Evolutionary conservation across 2,329 filamentous ascomycete species (phyloP), one percentile per base, ranked within the genome.

Genomic region (Graphium sp.): DNA sequence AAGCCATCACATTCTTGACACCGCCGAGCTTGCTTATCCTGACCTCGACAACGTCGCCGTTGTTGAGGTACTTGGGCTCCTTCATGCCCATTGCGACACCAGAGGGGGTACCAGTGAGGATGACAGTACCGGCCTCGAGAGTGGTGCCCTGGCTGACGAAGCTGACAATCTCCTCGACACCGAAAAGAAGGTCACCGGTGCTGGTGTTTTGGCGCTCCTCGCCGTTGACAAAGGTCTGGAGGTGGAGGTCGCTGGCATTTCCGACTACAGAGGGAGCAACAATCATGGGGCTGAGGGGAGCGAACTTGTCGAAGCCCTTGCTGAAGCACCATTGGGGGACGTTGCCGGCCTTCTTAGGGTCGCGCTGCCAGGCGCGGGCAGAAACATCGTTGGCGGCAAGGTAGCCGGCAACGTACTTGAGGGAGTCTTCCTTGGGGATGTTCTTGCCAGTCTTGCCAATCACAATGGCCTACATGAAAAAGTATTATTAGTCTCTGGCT

Each of bases 261-360:
- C 43, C 45, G 2, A 52, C 41, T 0, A 47, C 32, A 0, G 34
- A 22, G 0, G 49, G 46, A 5, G 44, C 43, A 0, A 54, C 49
- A 3, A 54, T 38, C 7, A 65, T 45, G 2, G 63, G 63, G 0
- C 65, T 60, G 38, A 69, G 56, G 0, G 64, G 64, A 15, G 62
- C 66, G 34, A 60, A 68, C 5, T 59, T 64, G 42, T 70, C 62
- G 5, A 58, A 52, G 0, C 56, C 62, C 41, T 69, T 69, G 29
- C 62, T 63, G 32, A 70, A 60, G 35, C 60, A 68, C 46, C 64
- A 70, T 32, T 72, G 66, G 0, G 48, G 48, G 5, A 50, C 46
- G 3, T 43, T 41, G 5, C 50, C 50, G 3, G 47, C 50, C 20
- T 47, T 48, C 6, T 40, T 45, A 3, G 66, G 62, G 27, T 71